A percentile compares a stretch with the other conserved stretches of the same genome.
Conservation (phyloP, 1,139 yeast genomes). For the Trichomonascaceae sp. region DNA sequence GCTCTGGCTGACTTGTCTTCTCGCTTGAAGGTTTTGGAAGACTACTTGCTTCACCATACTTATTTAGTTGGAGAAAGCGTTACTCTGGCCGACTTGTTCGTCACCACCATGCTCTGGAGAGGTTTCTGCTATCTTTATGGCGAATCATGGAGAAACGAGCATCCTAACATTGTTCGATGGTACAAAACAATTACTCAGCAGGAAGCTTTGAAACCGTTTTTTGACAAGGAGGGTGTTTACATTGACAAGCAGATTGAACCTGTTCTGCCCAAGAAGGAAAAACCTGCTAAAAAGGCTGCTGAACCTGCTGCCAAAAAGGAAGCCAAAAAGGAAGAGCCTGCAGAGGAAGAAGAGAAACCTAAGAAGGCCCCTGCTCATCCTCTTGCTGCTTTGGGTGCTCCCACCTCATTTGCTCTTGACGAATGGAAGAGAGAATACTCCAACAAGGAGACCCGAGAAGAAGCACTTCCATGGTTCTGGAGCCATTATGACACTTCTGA, state of each 20-base stretch:
- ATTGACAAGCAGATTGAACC: slow-evolving; percentile 60
- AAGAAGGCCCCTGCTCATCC: slow-evolving; percentile 78
- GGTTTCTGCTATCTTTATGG: slow-evolving; percentile 68
- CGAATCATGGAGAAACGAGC: slow-evolving; percentile 63
- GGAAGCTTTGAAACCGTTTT: slow-evolving; percentile 45
- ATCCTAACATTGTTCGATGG: slow-evolving; percentile 84
- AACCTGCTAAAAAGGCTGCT: slow-evolving; percentile 29
- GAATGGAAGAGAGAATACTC: slow-evolving; percentile 98
- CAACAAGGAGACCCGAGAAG: slow-evolving; percentile 93
- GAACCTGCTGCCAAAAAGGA: slow-evolving; percentile 32
- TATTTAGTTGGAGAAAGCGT: slow-evolving; percentile 89
- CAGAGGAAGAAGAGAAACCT: slow-evolving; percentile 41
- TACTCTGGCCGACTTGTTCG: slow-evolving; percentile 75
- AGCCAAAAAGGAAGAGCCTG: slow-evolving; percentile 32
- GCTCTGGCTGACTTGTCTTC: slow-evolving; percentile 40
- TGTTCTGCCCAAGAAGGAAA: slow-evolving; percentile 62
- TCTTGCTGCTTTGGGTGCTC: slow-evolving; percentile 71
- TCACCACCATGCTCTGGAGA: slow-evolving; percentile 55
- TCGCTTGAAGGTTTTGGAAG: slow-evolving; percentile 32
- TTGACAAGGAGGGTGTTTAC: slow-evolving; percentile 37
- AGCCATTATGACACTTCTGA: slow-evolving; percentile 86
- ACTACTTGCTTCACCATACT: slow-evolving; percentile 58
- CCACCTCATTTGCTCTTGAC: slow-evolving; percentile 58
- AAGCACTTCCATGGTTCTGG: slow-evolving; percentile 98
- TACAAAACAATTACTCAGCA: slow-evolving; percentile 62